These are phyloP conservation scores for Iris macrosiphon DNA, from an alignment of 106 monocot species.

Conservation along the genomic window DNA sequence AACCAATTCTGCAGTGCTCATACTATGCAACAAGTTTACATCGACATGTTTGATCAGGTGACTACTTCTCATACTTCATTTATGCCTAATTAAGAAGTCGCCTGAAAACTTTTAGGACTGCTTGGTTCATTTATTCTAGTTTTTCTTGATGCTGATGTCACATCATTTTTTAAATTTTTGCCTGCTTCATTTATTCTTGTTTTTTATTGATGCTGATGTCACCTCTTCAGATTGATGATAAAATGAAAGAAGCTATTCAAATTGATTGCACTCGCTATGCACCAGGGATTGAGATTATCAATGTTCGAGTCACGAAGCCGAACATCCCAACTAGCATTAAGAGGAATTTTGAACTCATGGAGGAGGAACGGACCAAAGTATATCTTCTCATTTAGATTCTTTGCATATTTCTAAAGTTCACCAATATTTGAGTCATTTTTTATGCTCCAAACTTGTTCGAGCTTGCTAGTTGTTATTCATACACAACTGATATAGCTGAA, in stretches of 20 bases:
- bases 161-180: too few species aligned
- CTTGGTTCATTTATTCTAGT: too few species aligned
- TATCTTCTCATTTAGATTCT: constrained; percentile 3
- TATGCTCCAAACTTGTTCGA: too few species aligned
- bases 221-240: constrained; percentile 80
- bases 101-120: too few species aligned
- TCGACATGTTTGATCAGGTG: constrained; percentile 99
- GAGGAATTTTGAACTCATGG: constrained; percentile 95
- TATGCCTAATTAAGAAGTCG: too few species aligned
- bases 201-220: neutral
- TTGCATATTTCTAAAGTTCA: too few species aligned
- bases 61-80: constrained; percentile 1
- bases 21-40: constrained; percentile 88
- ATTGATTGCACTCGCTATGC: constrained; percentile 92
- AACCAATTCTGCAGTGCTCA: constrained; percentile 98
- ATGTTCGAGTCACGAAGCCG: constrained; percentile 92
- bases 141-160: too few species aligned
- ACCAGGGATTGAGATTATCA: constrained; percentile 90
- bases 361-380: constrained; percentile 98
- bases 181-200: too few species aligned
- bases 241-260: constrained; percentile 98
- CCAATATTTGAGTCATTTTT: too few species aligned
- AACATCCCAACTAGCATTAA: constrained; percentile 76
- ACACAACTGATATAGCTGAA: too few species aligned
- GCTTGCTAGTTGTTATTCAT: too few species aligned